A percentile compares a stretch with the other conserved stretches of the same genome.
phyloP scores from a whole-genome alignment of 2,329 filamentous ascomycete species.

The Neopestalotiopsis sp. region DNA sequence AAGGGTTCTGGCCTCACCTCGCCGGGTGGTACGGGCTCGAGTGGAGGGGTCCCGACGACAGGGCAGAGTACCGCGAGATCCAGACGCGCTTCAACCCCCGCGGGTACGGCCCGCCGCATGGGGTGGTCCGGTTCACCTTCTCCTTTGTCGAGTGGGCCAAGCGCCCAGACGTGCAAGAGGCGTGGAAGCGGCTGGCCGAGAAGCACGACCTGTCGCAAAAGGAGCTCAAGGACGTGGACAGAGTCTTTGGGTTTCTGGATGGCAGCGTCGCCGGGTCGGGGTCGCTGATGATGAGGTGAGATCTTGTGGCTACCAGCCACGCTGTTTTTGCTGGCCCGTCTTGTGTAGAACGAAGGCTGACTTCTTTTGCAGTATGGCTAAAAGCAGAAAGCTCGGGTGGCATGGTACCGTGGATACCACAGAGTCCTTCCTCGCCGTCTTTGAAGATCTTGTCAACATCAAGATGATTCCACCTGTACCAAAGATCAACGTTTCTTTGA shows the following conservation, averaged over 20 bases:
- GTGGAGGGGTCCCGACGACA: slow-evolving; percentile 36
- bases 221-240: slow-evolving; percentile 47
- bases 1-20: slow-evolving; percentile 51
- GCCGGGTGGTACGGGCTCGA: slow-evolving; percentile 48
- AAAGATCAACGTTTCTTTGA: background rate
- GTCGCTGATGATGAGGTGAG: slow-evolving; percentile 3
- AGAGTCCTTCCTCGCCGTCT: slow-evolving; percentile 29
- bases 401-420: slow-evolving; percentile 38
- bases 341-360: slow-evolving; percentile 28
- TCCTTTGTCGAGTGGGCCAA: slow-evolving; percentile 51
- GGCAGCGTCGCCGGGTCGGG: slow-evolving; percentile 12
- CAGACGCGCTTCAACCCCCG: slow-evolving; percentile 23
- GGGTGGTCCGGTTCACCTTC: slow-evolving; percentile 42
- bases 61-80: slow-evolving; percentile 21
- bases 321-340: background rate
- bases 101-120: slow-evolving; percentile 47
- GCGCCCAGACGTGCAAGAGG: slow-evolving; percentile 44
- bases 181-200: slow-evolving; percentile 49
- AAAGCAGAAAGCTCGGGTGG: slow-evolving; percentile 37
- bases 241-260: slow-evolving; percentile 52
- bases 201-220: slow-evolving; percentile 45
- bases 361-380: slow-evolving; percentile 32
- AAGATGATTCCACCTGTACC: slow-evolving; percentile 20
- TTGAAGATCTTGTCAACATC: slow-evolving; percentile 24
- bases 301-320: background rate